Percentiles rank a stretch among this genome's conserved stretches.
Conservation (phyloP, 371 early-diverging fungal genomes). For the Mortierella sp. region DNA sequence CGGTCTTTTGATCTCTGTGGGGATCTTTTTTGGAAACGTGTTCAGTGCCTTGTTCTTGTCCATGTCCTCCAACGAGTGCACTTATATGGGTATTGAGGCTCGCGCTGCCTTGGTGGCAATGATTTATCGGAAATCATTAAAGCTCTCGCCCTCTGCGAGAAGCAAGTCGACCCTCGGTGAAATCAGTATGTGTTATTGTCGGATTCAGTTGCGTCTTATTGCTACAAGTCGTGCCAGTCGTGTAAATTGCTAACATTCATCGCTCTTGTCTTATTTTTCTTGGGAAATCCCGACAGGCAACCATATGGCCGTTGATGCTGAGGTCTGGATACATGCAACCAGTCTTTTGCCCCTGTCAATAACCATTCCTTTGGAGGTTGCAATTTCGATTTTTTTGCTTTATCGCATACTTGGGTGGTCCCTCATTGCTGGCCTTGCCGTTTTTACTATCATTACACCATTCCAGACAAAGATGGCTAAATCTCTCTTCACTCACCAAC, state of each 20-base stretch:
- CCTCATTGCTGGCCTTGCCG: conserved; percentile 86
- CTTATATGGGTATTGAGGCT: conserved; percentile 53
- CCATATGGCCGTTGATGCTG: conserved; percentile 90
- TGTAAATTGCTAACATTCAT: background rate
- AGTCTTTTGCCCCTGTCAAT: conserved; percentile 61
- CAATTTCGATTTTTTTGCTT: conserved; percentile 79
- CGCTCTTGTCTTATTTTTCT: background rate
- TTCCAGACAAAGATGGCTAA: conserved; percentile 65
- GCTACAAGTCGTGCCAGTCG: background rate
- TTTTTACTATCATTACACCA: conserved; percentile 83
- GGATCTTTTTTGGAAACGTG: conserved; percentile 37
- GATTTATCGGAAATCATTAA: conserved; percentile 70
- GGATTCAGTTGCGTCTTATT: no score
- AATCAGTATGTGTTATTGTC: conserved; percentile 64
- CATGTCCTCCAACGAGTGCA: conserved; percentile 41
- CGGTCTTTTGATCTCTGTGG: conserved; percentile 31
- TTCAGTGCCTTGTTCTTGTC: conserved; percentile 28
- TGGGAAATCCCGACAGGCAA: conserved; percentile 57
- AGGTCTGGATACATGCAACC: conserved; percentile 69
- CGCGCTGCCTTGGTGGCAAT: conserved; percentile 64
- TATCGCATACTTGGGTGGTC: conserved; percentile 89
- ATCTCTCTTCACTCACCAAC: conserved; percentile 39
- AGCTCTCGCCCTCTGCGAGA: conserved; percentile 64
- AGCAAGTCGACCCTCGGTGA: conserved; percentile 72
- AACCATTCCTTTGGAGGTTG: conserved; percentile 89